phyloP scores from a whole-genome alignment of 306 rosid species.

The Castanospermum australe region DNA sequence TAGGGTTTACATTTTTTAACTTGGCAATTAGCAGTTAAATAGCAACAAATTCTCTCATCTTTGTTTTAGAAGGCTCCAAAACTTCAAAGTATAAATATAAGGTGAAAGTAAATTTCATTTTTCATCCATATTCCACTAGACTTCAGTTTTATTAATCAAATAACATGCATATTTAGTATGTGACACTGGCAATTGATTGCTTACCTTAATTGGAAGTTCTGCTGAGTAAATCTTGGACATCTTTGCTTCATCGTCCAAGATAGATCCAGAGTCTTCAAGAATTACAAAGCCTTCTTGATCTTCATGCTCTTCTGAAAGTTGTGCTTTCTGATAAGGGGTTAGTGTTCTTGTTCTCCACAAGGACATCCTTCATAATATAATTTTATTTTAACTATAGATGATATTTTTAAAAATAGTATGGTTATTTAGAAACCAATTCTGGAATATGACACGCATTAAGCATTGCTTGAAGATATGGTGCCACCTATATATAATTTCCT shows the following conservation, averaged over 20 bases:
- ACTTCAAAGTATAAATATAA: neutral
- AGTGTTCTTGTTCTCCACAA: constrained; percentile 78
- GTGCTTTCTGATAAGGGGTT: constrained; percentile 53
- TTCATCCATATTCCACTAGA: neutral
- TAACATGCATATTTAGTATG: neutral
- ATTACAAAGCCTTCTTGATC: constrained; percentile 49
- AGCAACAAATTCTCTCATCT: neutral
- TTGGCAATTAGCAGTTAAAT: neutral
- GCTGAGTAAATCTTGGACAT: constrained; percentile 60
- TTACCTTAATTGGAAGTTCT: constrained; percentile 64
- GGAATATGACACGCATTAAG: too few species aligned
- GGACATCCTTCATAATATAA: too few species aligned
- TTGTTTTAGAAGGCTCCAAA: neutral
- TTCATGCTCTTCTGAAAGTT: constrained; percentile 51
- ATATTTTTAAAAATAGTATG: too few species aligned
- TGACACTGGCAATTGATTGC: neutral
- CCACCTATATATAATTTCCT: too few species aligned
- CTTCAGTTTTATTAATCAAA: neutral
- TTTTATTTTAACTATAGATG: too few species aligned
- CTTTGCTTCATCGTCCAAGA: constrained; percentile 52
- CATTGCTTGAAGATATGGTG: too few species aligned
- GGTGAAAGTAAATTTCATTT: neutral
- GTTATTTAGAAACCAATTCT: too few species aligned
- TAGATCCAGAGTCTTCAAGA: constrained; percentile 49
- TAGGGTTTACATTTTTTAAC: too few species aligned